Base-by-base conservation (phyloP, 768 basidiomycete species). In the Boletus speciosus region DNA sequence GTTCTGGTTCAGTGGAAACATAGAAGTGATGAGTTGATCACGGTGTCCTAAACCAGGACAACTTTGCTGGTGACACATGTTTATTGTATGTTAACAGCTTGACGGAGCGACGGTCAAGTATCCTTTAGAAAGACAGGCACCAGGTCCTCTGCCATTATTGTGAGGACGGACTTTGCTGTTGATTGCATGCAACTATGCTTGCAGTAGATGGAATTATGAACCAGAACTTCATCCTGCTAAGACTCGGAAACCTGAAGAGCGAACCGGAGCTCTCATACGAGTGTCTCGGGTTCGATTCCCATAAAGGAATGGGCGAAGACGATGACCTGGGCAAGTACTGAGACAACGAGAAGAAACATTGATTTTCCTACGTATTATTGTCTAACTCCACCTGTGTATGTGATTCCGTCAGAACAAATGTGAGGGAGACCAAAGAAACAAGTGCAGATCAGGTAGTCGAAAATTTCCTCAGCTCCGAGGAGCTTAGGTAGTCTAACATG, bases 401-500 rank as follows among this genome's bases (percentile, higher is more conserved):
- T 3, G 19, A 49, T 42, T 15, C 8, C 14, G 34, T 60, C 49
- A 59, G 51, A 47, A 44, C 19, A 11, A 29, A 32, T 12, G 2
- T 19, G 14, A 9, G 8, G 19, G 27, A 37, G n/a, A 42, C 15
- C 14, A 4, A 29, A 38, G 19, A 36, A 5, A 51, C 41, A 40
- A 39, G n/a, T n/a, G 29, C 2, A 4, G 12, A 50, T 51, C 48
- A 41, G 56, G 16, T 23, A 14, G 48, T 48, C 40, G 46, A 51
- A 46, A 51, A 0, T 55, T 51, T 66, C 66, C 65, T 61, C 67
- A 64, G 41, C 61, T 61, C 65, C 65, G 54, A 49, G 47, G 59
- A 59, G 57, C 32, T 35, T 68, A 59, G 61, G 66, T 61, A 68
- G 68, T 68, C 63, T 68, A 69, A 62, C 66, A 69, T 67, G 65